Conservation (phyloP, 2,329 filamentous ascomycete genomes). For the Whalleya microplaca region DNA sequence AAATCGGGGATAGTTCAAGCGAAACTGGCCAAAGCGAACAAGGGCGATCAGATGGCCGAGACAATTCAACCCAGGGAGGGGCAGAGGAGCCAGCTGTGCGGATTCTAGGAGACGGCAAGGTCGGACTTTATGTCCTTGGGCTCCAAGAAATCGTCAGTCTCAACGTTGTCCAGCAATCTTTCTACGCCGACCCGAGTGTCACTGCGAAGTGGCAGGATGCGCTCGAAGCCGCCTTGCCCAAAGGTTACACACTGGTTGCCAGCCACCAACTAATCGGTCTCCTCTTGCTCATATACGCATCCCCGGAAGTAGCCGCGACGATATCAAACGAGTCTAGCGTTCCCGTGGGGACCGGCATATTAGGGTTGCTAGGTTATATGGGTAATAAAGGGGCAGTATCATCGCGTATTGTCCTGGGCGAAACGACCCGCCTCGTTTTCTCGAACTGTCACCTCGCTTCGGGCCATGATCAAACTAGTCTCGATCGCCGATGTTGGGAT, state of each 20-base stretch:
- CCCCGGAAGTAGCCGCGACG: conserved; percentile 72
- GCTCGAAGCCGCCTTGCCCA: conserved; percentile 73
- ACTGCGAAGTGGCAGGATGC: conserved; percentile 81
- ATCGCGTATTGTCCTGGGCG: conserved; percentile 81
- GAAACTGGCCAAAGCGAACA: conserved; percentile 23
- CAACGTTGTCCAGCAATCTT: conserved; percentile 75
- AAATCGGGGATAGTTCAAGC: conserved; percentile 29
- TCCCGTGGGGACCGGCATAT: conserved; percentile 83
- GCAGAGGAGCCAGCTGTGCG: conserved; percentile 46
- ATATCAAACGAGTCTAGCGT: conserved; percentile 82
- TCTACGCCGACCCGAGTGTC: conserved; percentile 73
- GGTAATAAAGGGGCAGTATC: conserved; percentile 94
- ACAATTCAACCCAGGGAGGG: conserved; percentile 42
- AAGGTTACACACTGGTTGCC: conserved; percentile 75
- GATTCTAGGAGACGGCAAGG: conserved; percentile 64
- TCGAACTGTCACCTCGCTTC: conserved; percentile 91
- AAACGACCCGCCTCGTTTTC: conserved; percentile 87
- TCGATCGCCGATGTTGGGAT: conserved; percentile 91
- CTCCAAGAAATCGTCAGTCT: conserved; percentile 93
- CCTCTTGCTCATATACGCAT: conserved; percentile 82
- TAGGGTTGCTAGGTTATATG: conserved; percentile 88
- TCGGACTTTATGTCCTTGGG: conserved; percentile 88
- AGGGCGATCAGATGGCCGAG: conserved; percentile 15
- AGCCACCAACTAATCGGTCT: conserved; percentile 87
- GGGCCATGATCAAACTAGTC: conserved; percentile 73